Evolutionary conservation across 257 asterid species (phyloP).

Genomic region (Salvia miltiorrhiza): DNA sequence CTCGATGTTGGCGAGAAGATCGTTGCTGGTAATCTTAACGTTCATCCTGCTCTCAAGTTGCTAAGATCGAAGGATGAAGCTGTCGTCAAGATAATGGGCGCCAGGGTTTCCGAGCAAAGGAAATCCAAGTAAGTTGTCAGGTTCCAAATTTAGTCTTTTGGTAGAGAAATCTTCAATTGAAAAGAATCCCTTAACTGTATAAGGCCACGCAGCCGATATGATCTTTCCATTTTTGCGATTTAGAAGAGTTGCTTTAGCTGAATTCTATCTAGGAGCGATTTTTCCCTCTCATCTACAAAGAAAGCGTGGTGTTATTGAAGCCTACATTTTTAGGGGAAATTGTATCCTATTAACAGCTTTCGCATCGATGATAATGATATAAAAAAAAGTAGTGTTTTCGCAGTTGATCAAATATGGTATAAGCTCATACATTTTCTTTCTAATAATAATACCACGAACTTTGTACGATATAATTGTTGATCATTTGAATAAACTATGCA

Average conservation of each 20-base stretch:
- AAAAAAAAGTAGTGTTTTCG: neutral
- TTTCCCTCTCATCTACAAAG: neutral
- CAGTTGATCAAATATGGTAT: neutral
- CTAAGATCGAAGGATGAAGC: slow-evolving; percentile 33
- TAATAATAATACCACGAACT: neutral
- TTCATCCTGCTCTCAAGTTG: slow-evolving; percentile 85
- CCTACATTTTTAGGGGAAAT: neutral
- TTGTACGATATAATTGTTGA: neutral
- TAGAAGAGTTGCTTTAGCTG: slow-evolving; percentile 9
- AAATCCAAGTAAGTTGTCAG: slow-evolving; percentile 23
- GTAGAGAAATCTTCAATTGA: slow-evolving; percentile 4
- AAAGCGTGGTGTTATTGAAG: neutral
- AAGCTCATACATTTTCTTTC: neutral
- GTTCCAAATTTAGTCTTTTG: neutral
- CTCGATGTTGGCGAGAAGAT: slow-evolving; percentile 84
- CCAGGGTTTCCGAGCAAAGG: slow-evolving; percentile 32
- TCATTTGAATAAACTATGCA: neutral
- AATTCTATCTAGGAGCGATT: neutral
- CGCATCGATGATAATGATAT: neutral
- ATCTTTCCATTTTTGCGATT: slow-evolving; percentile 1
- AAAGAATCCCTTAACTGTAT: slow-evolving; percentile 11
- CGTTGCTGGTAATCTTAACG: slow-evolving; percentile 67
- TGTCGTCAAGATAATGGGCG: slow-evolving; percentile 30
- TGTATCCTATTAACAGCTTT: neutral
- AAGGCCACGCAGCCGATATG: neutral